phyloP scores from a whole-genome alignment of 768 basidiomycete genomes.

The Galerina marginata region DNA sequence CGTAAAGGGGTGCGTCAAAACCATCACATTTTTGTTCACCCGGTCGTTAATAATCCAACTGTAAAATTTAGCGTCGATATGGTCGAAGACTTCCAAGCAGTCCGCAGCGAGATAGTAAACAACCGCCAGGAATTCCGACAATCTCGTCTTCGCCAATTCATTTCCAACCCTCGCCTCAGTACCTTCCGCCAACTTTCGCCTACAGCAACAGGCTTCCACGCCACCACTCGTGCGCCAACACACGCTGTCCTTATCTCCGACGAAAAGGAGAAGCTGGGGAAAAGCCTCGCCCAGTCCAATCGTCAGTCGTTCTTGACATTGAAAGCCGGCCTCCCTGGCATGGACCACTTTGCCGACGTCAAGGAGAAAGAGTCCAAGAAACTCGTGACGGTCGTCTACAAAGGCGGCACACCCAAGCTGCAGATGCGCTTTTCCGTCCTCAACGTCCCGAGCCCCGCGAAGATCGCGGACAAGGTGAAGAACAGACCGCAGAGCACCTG shows the following conservation, averaged over 20 bases:
- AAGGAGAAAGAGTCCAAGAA: conserved; percentile 30
- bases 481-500: conserved; percentile 27
- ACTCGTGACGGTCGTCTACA: conserved; percentile 56
- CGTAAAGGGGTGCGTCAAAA: conserved; percentile 63
- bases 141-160: conserved; percentile 49
- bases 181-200: conserved; percentile 62
- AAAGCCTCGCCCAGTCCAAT: conserved; percentile 20
- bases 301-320: conserved; percentile 14
- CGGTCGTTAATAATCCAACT: background rate
- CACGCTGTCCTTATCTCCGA: conserved; percentile 1
- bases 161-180: conserved; percentile 60
- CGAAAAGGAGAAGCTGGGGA: conserved; percentile 6
- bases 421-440: conserved; percentile 60
- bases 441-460: conserved; percentile 44
- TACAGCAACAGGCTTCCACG: conserved; percentile 44
- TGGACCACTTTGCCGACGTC: conserved; percentile 29
- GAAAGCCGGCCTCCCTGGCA: conserved; percentile 19
- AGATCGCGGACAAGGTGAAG: conserved; percentile 32
- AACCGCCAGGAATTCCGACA: conserved; percentile 29
- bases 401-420: conserved; percentile 53
- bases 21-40: background rate
- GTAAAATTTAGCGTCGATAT: conserved; percentile 49
- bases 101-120: conserved; percentile 43
- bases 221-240: conserved; percentile 31
- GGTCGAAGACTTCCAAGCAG: conserved; percentile 56